Evolutionary conservation across 140 eudicot genomes (phyloP), one percentile per base, ranked within the genome.

Genomic region (Erigeron philadelphicus): DNA sequence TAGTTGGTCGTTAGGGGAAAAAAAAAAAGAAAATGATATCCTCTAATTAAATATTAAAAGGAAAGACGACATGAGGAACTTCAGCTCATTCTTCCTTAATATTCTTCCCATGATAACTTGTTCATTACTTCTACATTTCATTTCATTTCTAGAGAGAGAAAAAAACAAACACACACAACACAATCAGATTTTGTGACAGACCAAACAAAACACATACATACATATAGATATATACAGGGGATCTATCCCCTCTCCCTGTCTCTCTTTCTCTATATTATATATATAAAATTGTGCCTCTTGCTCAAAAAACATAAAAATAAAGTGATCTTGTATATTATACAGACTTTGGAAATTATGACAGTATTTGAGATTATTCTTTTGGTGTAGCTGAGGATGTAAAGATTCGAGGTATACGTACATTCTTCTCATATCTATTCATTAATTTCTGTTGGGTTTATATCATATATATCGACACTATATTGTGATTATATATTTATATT

Each of bases 31-130:
- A n/a, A n/a, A n/a, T n/a, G n/a, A n/a, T n/a, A n/a, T 25, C 35
- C 35, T 25, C 3, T 2, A 25, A 25, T 25, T 25, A 25, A 25
- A 25, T 25, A 25, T 25, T 25, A 25, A 61, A 68, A 64, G n/a
- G 58, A 79, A 77, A 18, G 79, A 49, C 79, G 85, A 71, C 75
- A 75, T 81, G 78, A 83, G 83, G 76, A 79, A 75, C 75, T 79
- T 84, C 73, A 71, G 56, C 60, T 77, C 76, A 75, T 69, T 76
- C 65, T 52, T 25, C 3, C 35, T 25, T 25, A 25, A 1, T 25
- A 25, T 25, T 25, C 35, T 25, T 25, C 35, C 35, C 35, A 25
- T 25, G 3, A 25, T 25, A 25, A 25, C 35, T 25, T 25, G 35
- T 25, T 59, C 60, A 71, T 72, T 80, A 69, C 76, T 57, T 63